Evolutionary conservation across 2,329 filamentous ascomycete genomes (phyloP), one percentile per base, ranked within the genome.

Genomic region (Byssoonygena ceratinophila): DNA sequence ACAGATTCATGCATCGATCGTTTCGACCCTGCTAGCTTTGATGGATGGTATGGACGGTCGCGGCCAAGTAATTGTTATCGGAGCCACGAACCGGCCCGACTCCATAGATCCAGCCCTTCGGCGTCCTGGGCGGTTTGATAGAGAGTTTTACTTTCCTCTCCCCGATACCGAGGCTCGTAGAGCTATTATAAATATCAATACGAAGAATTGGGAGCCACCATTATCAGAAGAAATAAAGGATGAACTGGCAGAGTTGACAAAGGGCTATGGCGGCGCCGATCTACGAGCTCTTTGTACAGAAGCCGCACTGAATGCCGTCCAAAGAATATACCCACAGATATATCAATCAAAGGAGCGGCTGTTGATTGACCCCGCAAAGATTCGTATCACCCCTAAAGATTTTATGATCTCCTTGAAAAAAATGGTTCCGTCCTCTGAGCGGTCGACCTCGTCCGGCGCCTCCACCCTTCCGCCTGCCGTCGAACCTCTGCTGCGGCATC

Each of bases 31-130:
- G n/a, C 74, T 96, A 55, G 90, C 90, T 0, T 71, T 96, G 62
- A 96, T 96, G 90, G 90, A 96, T 68, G 90, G 90, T 57, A 96
- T 96, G 90, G 91, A 96, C 63, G 90, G 89, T n/a, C 84, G 90
- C 66, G 91, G 91, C 27, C 92, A 98, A 68, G 92, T 98, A 55
- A 94, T 98, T 65, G 90, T 98, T 32, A 97, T 98, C 62, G 92
- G 92, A 59, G 92, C 92, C n/a, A 94, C 92, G 63, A 98, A 98
- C 80, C 83, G 92, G 60, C 92, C 92, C 61, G 97, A 97, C 80
- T 97, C 92, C 1, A 96, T 98, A 67, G 92, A 98, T 64, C 92
- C 92, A 59, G 92, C 92, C 54, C 85, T 98, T 54, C 88, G 92
- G 74, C 91, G 92, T 71, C 97, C 95, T 73, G 92, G 92, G 40